phyloP scores from a whole-genome alignment of 2,329 filamentous ascomycete species.

The Xylariaceae sp. region DNA sequence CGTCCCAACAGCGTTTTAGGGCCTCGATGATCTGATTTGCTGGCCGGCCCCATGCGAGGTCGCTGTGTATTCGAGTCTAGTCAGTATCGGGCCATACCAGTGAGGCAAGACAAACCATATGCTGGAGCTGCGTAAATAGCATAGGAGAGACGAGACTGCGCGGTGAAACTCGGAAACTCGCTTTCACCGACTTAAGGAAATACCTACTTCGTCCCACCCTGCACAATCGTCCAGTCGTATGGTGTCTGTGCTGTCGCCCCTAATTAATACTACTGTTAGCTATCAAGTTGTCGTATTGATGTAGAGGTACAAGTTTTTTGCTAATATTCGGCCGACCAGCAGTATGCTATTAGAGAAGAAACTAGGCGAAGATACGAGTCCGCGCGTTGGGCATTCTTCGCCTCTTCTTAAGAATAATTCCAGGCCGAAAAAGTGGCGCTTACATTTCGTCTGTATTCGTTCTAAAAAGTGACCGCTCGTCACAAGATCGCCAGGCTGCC shows the following conservation, averaged over 20 bases:
- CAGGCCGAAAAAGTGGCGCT: constrained; percentile 8
- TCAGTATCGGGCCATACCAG: constrained; percentile 1
- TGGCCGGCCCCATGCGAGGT: constrained; percentile 52
- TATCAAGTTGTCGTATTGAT: background rate
- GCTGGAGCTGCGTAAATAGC: background rate
- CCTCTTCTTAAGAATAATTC: background rate
- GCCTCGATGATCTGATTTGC: constrained; percentile 53
- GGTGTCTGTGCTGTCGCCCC: constrained; percentile 19
- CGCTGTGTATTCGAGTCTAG: constrained; percentile 44
- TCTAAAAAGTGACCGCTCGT: constrained; percentile 38
- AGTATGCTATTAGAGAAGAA: no score
- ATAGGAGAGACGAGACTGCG: background rate
- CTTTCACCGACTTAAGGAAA: background rate
- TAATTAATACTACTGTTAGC: constrained; percentile 13
- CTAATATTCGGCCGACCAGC: no score
- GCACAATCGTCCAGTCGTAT: constrained; percentile 64
- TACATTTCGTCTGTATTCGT: constrained; percentile 33
- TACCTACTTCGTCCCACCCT: constrained; percentile 68
- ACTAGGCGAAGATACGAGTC: background rate
- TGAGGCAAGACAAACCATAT: background rate
- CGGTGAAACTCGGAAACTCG: background rate
- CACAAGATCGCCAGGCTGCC: constrained; percentile 59
- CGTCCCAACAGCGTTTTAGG: constrained; percentile 57
- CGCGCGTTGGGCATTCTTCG: background rate
- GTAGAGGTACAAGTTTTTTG: no score